Base-by-base conservation (phyloP, 2,329 filamentous ascomycete genomes). In the Blastomyces parvus region DNA sequence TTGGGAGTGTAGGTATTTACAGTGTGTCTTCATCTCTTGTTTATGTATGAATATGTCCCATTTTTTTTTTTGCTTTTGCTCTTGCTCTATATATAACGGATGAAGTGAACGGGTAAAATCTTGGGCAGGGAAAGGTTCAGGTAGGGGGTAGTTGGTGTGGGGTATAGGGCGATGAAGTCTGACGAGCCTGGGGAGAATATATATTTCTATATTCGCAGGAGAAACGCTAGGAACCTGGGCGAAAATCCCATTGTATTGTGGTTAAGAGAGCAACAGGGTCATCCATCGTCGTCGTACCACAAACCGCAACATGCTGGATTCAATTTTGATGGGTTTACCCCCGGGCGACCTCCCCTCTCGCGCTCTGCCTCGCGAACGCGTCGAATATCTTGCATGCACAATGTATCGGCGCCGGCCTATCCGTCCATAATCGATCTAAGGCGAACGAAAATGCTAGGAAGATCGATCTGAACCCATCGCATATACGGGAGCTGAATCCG, bases 31-130 rank as follows among this genome's bases (percentile, higher is more conserved):
- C 22, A n/a, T 57, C 55, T 40, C 55, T 38, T 57, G 36, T 57
- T 57, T 40, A 40, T 57, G 55, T 57, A 57, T 57, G 55, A 57
- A 57, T 57, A 57, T 40, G 48, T 30, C 48, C 9, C 48, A 48
- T 30, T 30, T 52, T 30, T 52, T n/a, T n/a, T n/a, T n/a, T n/a
- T n/a, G n/a, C n/a, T n/a, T 17, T 52, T 52, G 48, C 25, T 30
- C 30, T 13, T 52, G 36, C 48, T 30, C 13, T 52, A 27, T 30
- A 52, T 30, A 50, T 50, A 52, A 52, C 25, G 48, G 25, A 30
- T 52, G 48, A 30, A 52, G 9, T 17, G 48, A 30, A 14, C 48
- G 48, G 48, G 25, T 30, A 52, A 52, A 19, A 19, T 14, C 48
- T 30, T 52, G 48, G 46, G 25, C 13, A 25, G 14, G 4, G 48